Conservation (phyloP, 495 filamentous ascomycete species). For the Glarea lozoyensis region DNA sequence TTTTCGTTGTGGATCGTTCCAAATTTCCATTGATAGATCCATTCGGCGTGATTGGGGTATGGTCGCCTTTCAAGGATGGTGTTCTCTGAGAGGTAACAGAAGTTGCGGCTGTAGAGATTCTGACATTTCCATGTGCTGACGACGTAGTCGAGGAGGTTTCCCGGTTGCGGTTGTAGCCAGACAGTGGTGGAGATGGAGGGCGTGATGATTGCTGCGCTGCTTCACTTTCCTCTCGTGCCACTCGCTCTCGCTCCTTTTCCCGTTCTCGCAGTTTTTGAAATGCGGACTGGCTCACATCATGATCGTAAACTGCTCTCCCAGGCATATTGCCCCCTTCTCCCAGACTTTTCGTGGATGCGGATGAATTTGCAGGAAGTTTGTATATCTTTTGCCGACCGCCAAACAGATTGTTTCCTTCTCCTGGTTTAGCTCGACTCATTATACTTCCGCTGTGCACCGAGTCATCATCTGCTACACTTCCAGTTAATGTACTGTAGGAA, state of each 20-base stretch:
- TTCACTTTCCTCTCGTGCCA: slow-evolving; percentile 26
- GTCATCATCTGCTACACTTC: slow-evolving; percentile 62
- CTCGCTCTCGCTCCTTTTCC: slow-evolving; percentile 43
- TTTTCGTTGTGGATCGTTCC: slow-evolving; percentile 51
- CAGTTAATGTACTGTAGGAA: slow-evolving; percentile 21
- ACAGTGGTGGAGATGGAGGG: slow-evolving; percentile 49
- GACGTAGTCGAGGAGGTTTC: slow-evolving; percentile 84
- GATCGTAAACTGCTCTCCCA: slow-evolving; percentile 71
- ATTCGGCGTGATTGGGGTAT: slow-evolving; percentile 27
- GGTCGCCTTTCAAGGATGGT: slow-evolving; percentile 36
- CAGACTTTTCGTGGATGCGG: slow-evolving; percentile 32
- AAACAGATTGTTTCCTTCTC: slow-evolving; percentile 89
- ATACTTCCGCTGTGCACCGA: slow-evolving; percentile 48
- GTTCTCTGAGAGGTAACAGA: slow-evolving; percentile 74
- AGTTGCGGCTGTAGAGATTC: slow-evolving; percentile 83
- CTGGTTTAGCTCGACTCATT: slow-evolving; percentile 75
- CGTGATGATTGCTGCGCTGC: slow-evolving; percentile 34
- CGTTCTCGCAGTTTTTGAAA: slow-evolving; percentile 66
- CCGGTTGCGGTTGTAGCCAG: slow-evolving; percentile 61
- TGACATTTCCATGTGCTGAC: slow-evolving; percentile 54
- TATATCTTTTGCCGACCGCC: slow-evolving; percentile 95
- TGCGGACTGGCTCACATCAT: slow-evolving; percentile 70
- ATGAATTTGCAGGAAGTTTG: slow-evolving; percentile 60
- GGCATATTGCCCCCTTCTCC: slow-evolving; percentile 44
- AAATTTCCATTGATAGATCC: slow-evolving; percentile 19